A percentile compares a stretch with the other conserved stretches of the same genome.
Conservation (phyloP, 2,329 filamentous ascomycete species). For the Gnomoniopsis sp. region DNA sequence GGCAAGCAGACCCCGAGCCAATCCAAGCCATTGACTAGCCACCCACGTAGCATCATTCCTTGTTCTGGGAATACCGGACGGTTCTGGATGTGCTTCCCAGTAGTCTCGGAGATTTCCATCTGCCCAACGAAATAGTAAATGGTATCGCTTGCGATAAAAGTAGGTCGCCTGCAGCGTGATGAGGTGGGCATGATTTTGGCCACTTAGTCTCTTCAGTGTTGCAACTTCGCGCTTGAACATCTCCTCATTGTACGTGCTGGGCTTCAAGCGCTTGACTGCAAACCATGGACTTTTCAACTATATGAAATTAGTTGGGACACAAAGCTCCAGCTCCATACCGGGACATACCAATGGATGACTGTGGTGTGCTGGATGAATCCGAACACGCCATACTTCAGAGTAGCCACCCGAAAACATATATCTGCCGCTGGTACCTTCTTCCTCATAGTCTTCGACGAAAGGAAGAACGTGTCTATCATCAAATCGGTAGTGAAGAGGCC, state of each 20-base stretch:
- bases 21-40: not conserved
- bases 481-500: not conserved
- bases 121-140: slow-evolving; percentile 7
- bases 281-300: slow-evolving; percentile 2
- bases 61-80: not conserved
- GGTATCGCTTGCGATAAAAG: not conserved
- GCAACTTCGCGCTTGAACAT: slow-evolving; percentile 6
- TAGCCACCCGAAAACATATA: not conserved
- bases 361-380: slow-evolving; percentile 6
- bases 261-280: slow-evolving; percentile 5
- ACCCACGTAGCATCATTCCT: not conserved
- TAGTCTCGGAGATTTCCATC: slow-evolving; percentile 4
- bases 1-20: not conserved
- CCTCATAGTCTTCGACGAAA: not conserved
- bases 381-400: slow-evolving; percentile 7
- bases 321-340: not conserved
- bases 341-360: not conserved
- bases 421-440: not conserved
- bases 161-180: slow-evolving; percentile 6
- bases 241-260: not conserved
- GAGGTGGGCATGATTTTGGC: not conserved
- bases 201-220: slow-evolving; percentile 4
- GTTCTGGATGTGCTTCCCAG: not conserved
- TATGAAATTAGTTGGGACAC: not conserved
- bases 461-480: not conserved